Evolutionary conservation across 176 grass and related monocot species (phyloP), one percentile per base, ranked within the genome.

Genomic region (Triticum monococcum): DNA sequence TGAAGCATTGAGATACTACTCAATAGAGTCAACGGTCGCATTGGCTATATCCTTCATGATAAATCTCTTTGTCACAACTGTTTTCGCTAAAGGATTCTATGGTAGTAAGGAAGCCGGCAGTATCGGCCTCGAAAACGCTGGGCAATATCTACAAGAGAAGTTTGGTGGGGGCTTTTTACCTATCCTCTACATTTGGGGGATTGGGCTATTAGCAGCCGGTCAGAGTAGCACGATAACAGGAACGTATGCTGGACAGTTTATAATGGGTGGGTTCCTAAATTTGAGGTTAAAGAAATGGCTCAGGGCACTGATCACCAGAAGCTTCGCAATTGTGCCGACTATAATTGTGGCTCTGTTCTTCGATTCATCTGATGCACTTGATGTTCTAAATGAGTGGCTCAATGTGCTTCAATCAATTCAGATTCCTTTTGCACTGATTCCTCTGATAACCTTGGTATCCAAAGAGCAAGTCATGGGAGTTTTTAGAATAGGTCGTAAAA

Each of bases 191-290:
- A 99, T 99, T 33, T 99, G 97, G 97, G 97, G 94, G 25, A 87
- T 96, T 70, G 97, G 97, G 33, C 90, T 99, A 83, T 83, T 99
- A 79, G 93, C 97, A 0, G 97, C 97, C 5, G 97, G 97, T 0
- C 97, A 99, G 79, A 99, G 97, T 85, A 99, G 97, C 78, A 99
- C 94, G 2, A 93, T 99, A 79, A 99, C 97, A 31, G 97, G 97
- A 71, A 99, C 97, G 13, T 99, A 99, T 90, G 97, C 97, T 61
- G 97, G 97, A 25, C 97, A 99, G 82, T 99, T 99, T 88, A 99
- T 99, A 86, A 99, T 99, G 97, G 97, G 97, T n/a, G 97, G 97
- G 66, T 99, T 99, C 85, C 79, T 96, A 20, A 92, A 99, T 86
- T 81, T 99, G 12, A 85, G 86, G 77, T 83, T 99, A 62, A 99